Evolutionary conservation across 2,329 filamentous ascomycete species (phyloP).

Genomic region (Apiospora pterosperma): DNA sequence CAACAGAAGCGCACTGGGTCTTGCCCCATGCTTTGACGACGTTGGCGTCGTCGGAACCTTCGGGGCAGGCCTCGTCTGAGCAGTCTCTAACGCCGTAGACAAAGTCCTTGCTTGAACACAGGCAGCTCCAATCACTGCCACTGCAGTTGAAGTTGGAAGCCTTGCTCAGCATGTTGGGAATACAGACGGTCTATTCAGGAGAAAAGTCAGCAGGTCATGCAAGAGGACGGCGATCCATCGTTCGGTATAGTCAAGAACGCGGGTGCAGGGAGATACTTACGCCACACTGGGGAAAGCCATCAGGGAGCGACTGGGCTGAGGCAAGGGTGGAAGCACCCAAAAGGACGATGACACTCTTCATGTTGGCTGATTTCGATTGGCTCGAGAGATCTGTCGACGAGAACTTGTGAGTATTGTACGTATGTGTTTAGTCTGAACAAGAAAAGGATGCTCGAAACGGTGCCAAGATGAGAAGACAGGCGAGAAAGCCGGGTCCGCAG

Average conservation of each 20-base stretch:
- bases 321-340: slow-evolving; percentile 3
- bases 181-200: neutral
- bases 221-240: too few relatives aligned
- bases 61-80: neutral
- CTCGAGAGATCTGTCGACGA: neutral
- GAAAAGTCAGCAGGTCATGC: neutral
- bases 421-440: neutral
- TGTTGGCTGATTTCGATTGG: neutral
- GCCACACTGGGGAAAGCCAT: neutral
- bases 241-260: neutral
- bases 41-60: neutral
- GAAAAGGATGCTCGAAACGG: neutral
- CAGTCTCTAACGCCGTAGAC: slow-evolving; percentile 5
- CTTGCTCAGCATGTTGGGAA: slow-evolving; percentile 3
- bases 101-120: neutral
- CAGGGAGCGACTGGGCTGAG: neutral
- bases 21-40: neutral
- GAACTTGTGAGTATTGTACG: neutral
- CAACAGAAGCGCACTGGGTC: neutral
- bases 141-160: neutral
- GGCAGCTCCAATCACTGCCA: neutral
- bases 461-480: neutral
- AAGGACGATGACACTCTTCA: slow-evolving; percentile 1
- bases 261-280: neutral
- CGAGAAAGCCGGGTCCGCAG: neutral